phyloP scores from a whole-genome alignment of 176 grass and related monocot species.

The Aegilops longissima region DNA sequence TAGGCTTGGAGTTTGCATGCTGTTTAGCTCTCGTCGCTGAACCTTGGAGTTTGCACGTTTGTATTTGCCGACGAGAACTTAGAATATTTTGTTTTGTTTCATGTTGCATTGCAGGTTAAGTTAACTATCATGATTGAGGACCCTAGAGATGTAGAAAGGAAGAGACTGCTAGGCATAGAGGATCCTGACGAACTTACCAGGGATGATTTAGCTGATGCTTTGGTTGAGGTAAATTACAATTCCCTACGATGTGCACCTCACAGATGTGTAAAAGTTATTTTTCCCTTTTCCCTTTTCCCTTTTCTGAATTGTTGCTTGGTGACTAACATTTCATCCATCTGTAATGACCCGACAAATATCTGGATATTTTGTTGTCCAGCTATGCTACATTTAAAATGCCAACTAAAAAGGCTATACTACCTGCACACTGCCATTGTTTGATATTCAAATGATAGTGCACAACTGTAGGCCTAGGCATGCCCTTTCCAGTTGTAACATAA shows the following conservation, averaged over 20 bases:
- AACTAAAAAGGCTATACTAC: not conserved
- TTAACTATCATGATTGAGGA: constrained; percentile 98
- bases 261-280: not conserved
- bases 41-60: not conserved
- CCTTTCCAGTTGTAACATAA: constrained; percentile 6
- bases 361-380: not conserved
- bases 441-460: not conserved
- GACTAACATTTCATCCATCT: constrained; percentile 2
- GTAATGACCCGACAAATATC: not conserved
- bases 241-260: constrained; percentile 34
- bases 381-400: not conserved
- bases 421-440: not conserved
- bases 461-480: not conserved
- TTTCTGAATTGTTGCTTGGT: not conserved
- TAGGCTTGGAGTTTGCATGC: not conserved
- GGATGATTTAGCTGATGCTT: constrained; percentile 82
- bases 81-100: constrained; percentile 27
- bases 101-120: constrained; percentile 65
- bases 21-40: not conserved
- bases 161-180: constrained; percentile 86
- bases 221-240: constrained; percentile 70
- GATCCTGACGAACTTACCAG: constrained; percentile 80
- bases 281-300: not conserved
- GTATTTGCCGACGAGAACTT: constrained; percentile 7
- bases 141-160: constrained; percentile 90